A percentile compares a stretch with the other conserved stretches of the same genome.
These are phyloP conservation scores for Suhomyces yuchorum DNA, from an alignment of 1,139 yeast genomes.

Conservation along the genomic window DNA sequence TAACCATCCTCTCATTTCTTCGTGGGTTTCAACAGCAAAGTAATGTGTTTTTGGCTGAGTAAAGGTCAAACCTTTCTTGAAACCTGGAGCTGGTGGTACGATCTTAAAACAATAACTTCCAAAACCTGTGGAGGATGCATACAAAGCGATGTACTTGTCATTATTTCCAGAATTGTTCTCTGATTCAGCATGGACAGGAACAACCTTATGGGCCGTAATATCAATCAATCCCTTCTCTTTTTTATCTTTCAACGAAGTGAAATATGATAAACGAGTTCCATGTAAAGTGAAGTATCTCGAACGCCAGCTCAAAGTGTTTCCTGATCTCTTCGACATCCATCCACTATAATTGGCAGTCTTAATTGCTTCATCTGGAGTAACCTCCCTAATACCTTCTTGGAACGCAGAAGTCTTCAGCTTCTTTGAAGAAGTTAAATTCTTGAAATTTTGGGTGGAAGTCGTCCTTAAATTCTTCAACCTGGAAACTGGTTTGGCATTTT, in stretches of 20 bases:
- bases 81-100: slow-evolving; percentile 98
- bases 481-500: slow-evolving; percentile 21
- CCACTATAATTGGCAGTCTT: slow-evolving; percentile 80
- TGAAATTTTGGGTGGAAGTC: slow-evolving; percentile 48
- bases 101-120: slow-evolving; percentile 91
- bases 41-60: slow-evolving; percentile 96
- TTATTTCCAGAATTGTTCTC: slow-evolving; percentile 62
- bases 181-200: slow-evolving; percentile 56
- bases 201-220: slow-evolving; percentile 89
- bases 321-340: slow-evolving; percentile 90
- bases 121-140: slow-evolving; percentile 91
- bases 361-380: slow-evolving; percentile 78
- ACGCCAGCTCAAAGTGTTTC: slow-evolving; percentile 90
- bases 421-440: slow-evolving; percentile 43
- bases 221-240: slow-evolving; percentile 92
- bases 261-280: slow-evolving; percentile 90
- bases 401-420: slow-evolving; percentile 86
- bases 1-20: slow-evolving; percentile 95
- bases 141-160: slow-evolving; percentile 78
- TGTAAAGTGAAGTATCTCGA: slow-evolving; percentile 86
- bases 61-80: slow-evolving; percentile 89
- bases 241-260: slow-evolving; percentile 74
- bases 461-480: slow-evolving; percentile 46
- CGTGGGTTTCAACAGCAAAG: slow-evolving; percentile 89
- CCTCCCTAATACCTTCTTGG: slow-evolving; percentile 81